Conservation (phyloP, 345 rosid species). For the Brassica napus region Da-Ae NC_063434.1:29962501-29963000, state of each 20-base stretch:
- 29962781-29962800: conserved; percentile 94
- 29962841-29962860: conserved; percentile 67
- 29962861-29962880: conserved; percentile 93
- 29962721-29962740: conserved; percentile 80
- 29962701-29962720: conserved; percentile 65
- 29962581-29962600: too few relatives aligned
- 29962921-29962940: conserved; percentile 76
- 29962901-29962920: conserved; percentile 85
- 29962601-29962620: conserved; percentile 51
- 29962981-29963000: conserved; percentile 53
- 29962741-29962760: conserved; percentile 83
- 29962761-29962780: conserved; percentile 87
- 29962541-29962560: conserved; percentile 84
- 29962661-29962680: conserved; percentile 81
- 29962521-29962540: conserved; percentile 88
- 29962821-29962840: conserved; percentile 71
- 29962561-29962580: conserved; percentile 69
- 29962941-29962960: conserved; percentile 92
- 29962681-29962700: conserved; percentile 52
- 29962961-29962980: conserved; percentile 67
- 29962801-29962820: conserved; percentile 84
- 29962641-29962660: conserved; percentile 67
- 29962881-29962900: conserved; percentile 82
- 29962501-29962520: conserved; percentile 86
- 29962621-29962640: conserved; percentile 71